Base-by-base conservation (phyloP, 305 asterid species). In the Fraxinus angustifolia region DNA sequence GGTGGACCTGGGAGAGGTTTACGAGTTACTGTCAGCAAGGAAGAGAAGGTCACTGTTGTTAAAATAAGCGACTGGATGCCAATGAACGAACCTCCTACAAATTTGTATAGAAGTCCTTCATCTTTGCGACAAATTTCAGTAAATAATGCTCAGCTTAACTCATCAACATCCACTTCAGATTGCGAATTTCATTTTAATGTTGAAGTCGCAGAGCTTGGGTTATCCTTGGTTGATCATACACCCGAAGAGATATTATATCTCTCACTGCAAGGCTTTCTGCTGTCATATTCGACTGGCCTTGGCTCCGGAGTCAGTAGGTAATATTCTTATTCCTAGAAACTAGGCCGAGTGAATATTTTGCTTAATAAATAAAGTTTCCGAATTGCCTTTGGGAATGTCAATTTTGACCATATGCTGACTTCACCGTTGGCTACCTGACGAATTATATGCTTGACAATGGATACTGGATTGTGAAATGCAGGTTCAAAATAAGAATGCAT, bases 231-330 rank as follows among this genome's bases (percentile, higher is more conserved):
- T 86, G 99, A 96, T 91, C 99, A 96, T 84, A 93, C 99, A 75
- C 99, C 99, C 70, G 98, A 96, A 87, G 99, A 96, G 94, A 96
- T 96, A 89, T 80, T 96, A 85, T 96, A 93, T 84, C 80, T 93
- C 73, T 91, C 98, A 48, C 83, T 94, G 81, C 97, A 90, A 90
- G 92, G 87, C 80, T 97, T 96, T 90, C 79, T 90, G 82, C 88
- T 96, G 80, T 96, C 98, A 35, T 90, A 96, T 90, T 94, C 99
- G 75, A 91, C 98, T 82, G 99, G 99, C 81, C 90, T 96, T 70
- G 98, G 97, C 85, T 90, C 95, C 75, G 98, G 98, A 83, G 88
- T 94, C 81, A 96, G 97, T 86, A 89, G 99, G 99, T 96, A 96
- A 84, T 80, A 30, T 81, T 78, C 84, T 77, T 73, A 73, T 75